Percentiles rank a stretch among this genome's conserved stretches.
These are phyloP conservation scores for Vaccinium darrowii DNA, from an alignment of 148 eudicot species.

Conservation along the genomic window DNA sequence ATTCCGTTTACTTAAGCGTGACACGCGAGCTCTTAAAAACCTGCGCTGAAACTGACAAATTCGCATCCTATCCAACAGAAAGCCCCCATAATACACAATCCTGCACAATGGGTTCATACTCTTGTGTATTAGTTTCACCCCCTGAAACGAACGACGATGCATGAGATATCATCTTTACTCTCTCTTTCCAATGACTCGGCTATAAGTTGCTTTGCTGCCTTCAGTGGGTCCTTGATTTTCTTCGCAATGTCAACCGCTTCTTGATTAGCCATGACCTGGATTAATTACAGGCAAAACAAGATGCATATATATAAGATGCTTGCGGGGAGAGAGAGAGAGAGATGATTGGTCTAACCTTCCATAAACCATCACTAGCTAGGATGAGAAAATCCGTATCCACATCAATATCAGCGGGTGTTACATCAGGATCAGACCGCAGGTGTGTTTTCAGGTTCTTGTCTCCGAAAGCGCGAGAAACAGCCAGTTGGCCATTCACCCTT, in stretches of 20 bases:
- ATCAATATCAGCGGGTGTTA: constrained; percentile 37
- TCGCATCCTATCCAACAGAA: constrained; percentile 12
- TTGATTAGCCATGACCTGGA: constrained; percentile 66
- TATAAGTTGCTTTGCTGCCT: constrained; percentile 59
- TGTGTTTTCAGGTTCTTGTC: constrained; percentile 69
- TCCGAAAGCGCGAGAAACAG: constrained; percentile 76
- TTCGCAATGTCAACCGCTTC: constrained; percentile 63
- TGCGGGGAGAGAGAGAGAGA: background rate
- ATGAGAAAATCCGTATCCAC: constrained; percentile 57
- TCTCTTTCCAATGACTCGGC: constrained; percentile 51
- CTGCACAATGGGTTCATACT: constrained; percentile 8
- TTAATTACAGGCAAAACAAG: background rate
- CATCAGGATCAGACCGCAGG: constrained; percentile 69
- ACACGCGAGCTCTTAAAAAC: constrained; percentile 7
- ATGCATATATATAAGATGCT: background rate
- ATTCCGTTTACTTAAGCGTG: background rate
- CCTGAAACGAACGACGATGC: constrained; percentile 55
- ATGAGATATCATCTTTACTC: constrained; percentile 74
- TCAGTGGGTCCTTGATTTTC: constrained; percentile 53
- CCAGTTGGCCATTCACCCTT: constrained; percentile 70
- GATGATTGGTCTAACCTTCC: constrained; percentile 45
- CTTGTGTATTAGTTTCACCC: constrained; percentile 14
- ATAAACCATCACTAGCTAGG: constrained; percentile 70
- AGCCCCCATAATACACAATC: constrained; percentile 39
- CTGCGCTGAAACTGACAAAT: background rate